Percentiles rank a stretch among this genome's conserved stretches.
These are phyloP conservation scores for Apiotrichum akiyoshidainum DNA, from an alignment of 1,284 basidiomycete genomes.

Conservation along the genomic window DNA sequence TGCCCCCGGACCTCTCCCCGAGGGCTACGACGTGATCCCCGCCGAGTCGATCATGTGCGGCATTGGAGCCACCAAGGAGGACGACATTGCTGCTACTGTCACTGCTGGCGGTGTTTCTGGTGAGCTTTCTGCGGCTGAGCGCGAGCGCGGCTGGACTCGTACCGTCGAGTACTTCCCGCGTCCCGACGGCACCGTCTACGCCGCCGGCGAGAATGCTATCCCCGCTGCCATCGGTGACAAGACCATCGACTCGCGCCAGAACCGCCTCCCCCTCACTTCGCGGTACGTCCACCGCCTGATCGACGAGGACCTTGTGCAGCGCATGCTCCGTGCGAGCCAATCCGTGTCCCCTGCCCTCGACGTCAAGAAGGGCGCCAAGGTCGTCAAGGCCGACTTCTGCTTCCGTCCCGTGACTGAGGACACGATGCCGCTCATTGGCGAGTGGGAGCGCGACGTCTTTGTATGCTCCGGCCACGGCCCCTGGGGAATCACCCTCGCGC, in stretches of 20 bases:
- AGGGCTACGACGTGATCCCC: constrained; percentile 5
- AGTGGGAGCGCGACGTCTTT: constrained; percentile 12
- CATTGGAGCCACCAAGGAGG: constrained; percentile 1
- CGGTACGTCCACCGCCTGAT: constrained; percentile 5
- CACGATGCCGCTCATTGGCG: constrained; percentile 14
- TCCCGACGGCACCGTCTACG: constrained; percentile 14
- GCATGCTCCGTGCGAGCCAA: constrained; percentile 11
- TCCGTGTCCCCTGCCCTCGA: constrained; percentile 13
- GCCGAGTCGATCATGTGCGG: constrained; percentile 16
- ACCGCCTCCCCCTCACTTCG: constrained; percentile 13
- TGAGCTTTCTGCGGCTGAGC: constrained; percentile 4
- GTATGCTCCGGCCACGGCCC: constrained; percentile 14
- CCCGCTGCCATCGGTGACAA: constrained; percentile 8
- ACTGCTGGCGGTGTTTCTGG: background rate
- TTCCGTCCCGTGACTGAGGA: constrained; percentile 17
- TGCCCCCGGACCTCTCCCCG: background rate
- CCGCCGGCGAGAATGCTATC: constrained; percentile 15
- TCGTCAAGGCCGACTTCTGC: constrained; percentile 17
- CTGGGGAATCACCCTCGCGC: constrained; percentile 20
- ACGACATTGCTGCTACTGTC: constrained; percentile 4
- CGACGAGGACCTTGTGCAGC: constrained; percentile 11
- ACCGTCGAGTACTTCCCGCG: constrained; percentile 19
- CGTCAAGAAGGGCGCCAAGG: constrained; percentile 9
- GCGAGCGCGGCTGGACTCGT: constrained; percentile 11
- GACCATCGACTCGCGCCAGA: constrained; percentile 7